Percentiles rank a stretch among this genome's conserved stretches.
Conservation (phyloP, 2,329 filamentous ascomycete species). For the Colletotrichum sp. region DNA sequence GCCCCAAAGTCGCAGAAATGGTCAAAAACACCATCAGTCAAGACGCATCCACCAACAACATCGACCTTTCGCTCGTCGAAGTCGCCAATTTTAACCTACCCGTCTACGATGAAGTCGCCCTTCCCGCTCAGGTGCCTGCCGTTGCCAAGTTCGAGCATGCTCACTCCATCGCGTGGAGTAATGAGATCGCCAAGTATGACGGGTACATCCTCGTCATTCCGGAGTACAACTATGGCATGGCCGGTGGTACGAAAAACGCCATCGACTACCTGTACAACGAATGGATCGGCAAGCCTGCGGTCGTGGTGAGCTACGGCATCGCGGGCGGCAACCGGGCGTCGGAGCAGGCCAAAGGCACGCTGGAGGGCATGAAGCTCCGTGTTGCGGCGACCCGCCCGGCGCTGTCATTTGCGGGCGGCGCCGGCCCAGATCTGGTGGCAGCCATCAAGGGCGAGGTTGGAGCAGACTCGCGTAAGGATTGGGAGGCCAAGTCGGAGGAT, state of each 20-base stretch:
- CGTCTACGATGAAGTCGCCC: slow-evolving; percentile 45
- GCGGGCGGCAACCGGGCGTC: slow-evolving; percentile 39
- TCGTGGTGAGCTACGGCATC: slow-evolving; percentile 59
- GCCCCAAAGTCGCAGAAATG: slow-evolving; percentile 35
- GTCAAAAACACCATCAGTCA: slow-evolving; percentile 31
- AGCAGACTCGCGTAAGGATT: slow-evolving; percentile 23
- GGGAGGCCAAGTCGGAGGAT: slow-evolving; percentile 21
- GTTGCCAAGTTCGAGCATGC: slow-evolving; percentile 39
- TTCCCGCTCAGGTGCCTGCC: slow-evolving; percentile 41
- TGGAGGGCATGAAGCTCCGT: slow-evolving; percentile 32
- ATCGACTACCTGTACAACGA: slow-evolving; percentile 65
- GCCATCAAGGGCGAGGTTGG: slow-evolving; percentile 27
- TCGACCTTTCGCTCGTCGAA: slow-evolving; percentile 35
- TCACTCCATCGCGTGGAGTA: slow-evolving; percentile 49
- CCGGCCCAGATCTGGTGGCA: slow-evolving; percentile 21
- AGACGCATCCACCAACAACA: slow-evolving; percentile 18
- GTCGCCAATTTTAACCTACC: slow-evolving; percentile 45
- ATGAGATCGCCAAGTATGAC: slow-evolving; percentile 45
- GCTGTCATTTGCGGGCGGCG: slow-evolving; percentile 29
- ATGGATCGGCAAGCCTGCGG: slow-evolving; percentile 58
- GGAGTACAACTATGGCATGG: slow-evolving; percentile 61
- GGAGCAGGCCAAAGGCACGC: slow-evolving; percentile 24
- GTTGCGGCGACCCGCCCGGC: slow-evolving; percentile 33
- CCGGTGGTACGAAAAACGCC: slow-evolving; percentile 63
- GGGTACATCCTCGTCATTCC: slow-evolving; percentile 48